Evolutionary conservation across 495 filamentous ascomycete genomes (phyloP), one percentile per base, ranked within the genome.

Genomic region (Melanomma pulvis-pyrius): DNA sequence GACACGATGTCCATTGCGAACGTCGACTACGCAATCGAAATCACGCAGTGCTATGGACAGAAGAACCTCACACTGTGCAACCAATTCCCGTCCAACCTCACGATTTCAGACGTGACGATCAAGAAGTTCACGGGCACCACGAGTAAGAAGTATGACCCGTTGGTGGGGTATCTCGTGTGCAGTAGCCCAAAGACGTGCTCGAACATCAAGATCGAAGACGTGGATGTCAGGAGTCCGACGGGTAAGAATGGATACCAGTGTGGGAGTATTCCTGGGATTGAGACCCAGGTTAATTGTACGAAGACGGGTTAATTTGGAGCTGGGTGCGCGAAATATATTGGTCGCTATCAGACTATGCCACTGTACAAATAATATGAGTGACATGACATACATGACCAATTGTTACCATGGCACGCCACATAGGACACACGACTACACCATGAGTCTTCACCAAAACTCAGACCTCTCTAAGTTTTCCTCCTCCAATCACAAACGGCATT

Each of bases 41-140:
- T 88, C 32, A 84, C 84, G 22, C 86, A 88, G 74, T 89, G 86
- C 76, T 88, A 89, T 65, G 86, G 86, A 2, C 85, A 88, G 72
- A 80, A 73, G 19, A 88, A 89, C 58, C 59, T 82, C 34, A 87
- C 87, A 8, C 78, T 88, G 13, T 88, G 86, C 68, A 79, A 86
- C 47, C 65, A 85, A 69, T 85, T 75, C 70, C 86, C 86, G 46
- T 83, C 82, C 48, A 82, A 79, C 41, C 72, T 88, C 36, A 86
- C 81, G 0, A 89, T 89, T 41, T 79, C 78, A 6, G 82, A 87
- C 25, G 55, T 70, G 46, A 44, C 39, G n/a, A 68, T 77, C 19
- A 55, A 51, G 21, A 55, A 72, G 41, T 67, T 77, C 36, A 66
- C 63, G 17, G 85, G 85, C 3, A 80, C 74, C 36, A 88, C 84